Base-by-base conservation (phyloP, 345 rosid genomes). In the Turnera subulata region DNA sequence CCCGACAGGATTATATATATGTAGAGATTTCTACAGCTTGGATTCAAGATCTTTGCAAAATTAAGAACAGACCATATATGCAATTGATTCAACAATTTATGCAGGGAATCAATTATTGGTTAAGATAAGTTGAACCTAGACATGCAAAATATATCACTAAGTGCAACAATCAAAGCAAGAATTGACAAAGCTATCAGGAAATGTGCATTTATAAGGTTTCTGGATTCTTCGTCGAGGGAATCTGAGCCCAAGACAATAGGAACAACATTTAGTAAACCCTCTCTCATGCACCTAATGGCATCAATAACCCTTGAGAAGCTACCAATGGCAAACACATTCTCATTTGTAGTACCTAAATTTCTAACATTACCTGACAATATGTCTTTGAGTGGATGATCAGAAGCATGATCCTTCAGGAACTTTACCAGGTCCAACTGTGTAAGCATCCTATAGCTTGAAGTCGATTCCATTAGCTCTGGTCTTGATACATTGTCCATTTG, bases 341-440 rank as follows among this genome's bases (percentile, higher is more conserved):
- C 81, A 39, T 71, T 77, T 16, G 86, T 62, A 0, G 87, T 87
- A 56, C 76, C 76, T 2, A 71, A 54, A 51, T 73, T 70, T 1
- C 59, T 46, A 29, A 86, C 46, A 19, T 75, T 74, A 2, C 68
- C 61, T 0, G 78, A 77, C 14, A 74, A 6, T 18, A 84, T 63
- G 62, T 22, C 59, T 8, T 74, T 63, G 24, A 88, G 10, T 15
- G n/a, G n/a, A n/a, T n/a, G n/a, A n/a, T 81, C 74, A 6, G 62
- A 32, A 19, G 78, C 52, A 57, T 83, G 72, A 13, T 58, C 78
- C 69, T 59, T 74, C 21, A 91, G 49, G 64, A 86, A 82, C 45
- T 70, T 62, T 44, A 86, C 59, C 58, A 86, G 65, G 66, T 91
- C 96, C 96, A 80, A 82, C 46, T 92, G 96, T 1, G 96, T 84